Evolutionary conservation across 768 basidiomycete genomes (phyloP).

Genomic region (Gymnopilus junonius): DNA sequence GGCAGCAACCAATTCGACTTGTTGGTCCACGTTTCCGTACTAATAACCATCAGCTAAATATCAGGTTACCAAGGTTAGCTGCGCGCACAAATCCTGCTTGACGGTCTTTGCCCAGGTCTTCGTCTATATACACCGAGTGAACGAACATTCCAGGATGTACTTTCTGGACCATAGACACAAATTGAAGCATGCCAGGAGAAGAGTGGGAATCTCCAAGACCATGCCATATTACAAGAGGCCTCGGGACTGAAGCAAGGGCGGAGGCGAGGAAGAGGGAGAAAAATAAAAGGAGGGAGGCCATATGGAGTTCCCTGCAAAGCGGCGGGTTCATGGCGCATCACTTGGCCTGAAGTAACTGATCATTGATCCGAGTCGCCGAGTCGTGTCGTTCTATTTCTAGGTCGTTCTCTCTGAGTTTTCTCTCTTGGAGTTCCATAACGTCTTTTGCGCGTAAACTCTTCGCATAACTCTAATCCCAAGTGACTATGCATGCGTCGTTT

Average conservation of each 20-base stretch:
- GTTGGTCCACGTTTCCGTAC: slow-evolving; percentile 81
- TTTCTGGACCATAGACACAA: slow-evolving; percentile 58
- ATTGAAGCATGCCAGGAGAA: slow-evolving; percentile 74
- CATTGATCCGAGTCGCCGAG: not conserved
- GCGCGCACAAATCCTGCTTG: slow-evolving; percentile 73
- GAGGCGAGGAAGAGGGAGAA: slow-evolving; percentile 1
- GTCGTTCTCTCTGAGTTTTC: too few species aligned
- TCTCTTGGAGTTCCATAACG: too few species aligned
- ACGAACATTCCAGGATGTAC: slow-evolving; percentile 79
- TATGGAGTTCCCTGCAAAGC: not conserved
- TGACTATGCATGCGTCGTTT: too few species aligned
- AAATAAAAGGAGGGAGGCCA: not conserved
- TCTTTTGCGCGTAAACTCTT: too few species aligned
- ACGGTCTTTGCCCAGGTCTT: slow-evolving; percentile 64
- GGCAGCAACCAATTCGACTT: slow-evolving; percentile 64
- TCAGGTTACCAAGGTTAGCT: not conserved
- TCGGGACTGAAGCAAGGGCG: slow-evolving; percentile 13
- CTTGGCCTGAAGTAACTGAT: not conserved
- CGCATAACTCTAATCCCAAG: too few species aligned
- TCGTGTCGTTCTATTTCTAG: too few species aligned
- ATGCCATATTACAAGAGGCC: slow-evolving; percentile 32
- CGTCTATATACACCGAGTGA: slow-evolving; percentile 72
- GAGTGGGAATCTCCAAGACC: slow-evolving; percentile 63
- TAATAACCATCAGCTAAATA: slow-evolving; percentile 26
- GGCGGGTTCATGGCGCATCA: not conserved